Evolutionary conservation across 2,329 filamentous ascomycete species (phyloP), one percentile per base, ranked within the genome.

Genomic region (Colletotrichum sp.): DNA sequence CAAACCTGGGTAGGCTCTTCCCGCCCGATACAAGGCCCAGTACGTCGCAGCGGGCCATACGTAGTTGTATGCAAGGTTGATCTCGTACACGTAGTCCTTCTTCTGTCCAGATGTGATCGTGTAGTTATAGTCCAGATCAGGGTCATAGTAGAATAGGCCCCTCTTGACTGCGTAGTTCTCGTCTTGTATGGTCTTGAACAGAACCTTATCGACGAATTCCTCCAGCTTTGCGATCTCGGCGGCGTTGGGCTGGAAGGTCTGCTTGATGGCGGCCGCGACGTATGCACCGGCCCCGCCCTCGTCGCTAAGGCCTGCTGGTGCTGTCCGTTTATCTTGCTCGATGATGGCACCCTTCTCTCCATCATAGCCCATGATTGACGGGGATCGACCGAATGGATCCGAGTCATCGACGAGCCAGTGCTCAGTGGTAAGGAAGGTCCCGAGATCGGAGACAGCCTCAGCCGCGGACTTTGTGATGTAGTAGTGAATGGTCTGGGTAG

Each of bases 221-320:
- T 92, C 91, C 1, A 93, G 83, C 74, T 88, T 88, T 0, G 83
- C 77, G 1, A 92, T 81, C 77, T 92, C 89, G 1, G 80, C 81
- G 0, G 86, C 83, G 8, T 86, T 81, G 0, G 91, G 90, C 34
- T 88, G 88, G 8, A 87, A 80, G 1, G 85, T 85, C 75, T 91
- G 88, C 81, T 92, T 92, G 83, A 91, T 86, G 1, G 86, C 82
- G 0, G 89, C 88, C 0, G 90, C 89, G 1, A 92, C 85, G 73
- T 88, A 92, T 0, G 90, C 87, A 1, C 90, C 90, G 0, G 88
- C 88, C 1, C 91, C 91, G 1, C 85, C 91, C 81, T 92, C 91
- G 70, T 92, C 91, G 73, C 89, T 91, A 1, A 92, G 84, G 0
- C 91, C 91, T 1, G 90, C 86, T 8, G 92, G 88, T 90, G 90